These are phyloP conservation scores for Jacaranda copaia DNA, from an alignment of 257 asterid genomes.

Conservation along the genomic window DNA sequence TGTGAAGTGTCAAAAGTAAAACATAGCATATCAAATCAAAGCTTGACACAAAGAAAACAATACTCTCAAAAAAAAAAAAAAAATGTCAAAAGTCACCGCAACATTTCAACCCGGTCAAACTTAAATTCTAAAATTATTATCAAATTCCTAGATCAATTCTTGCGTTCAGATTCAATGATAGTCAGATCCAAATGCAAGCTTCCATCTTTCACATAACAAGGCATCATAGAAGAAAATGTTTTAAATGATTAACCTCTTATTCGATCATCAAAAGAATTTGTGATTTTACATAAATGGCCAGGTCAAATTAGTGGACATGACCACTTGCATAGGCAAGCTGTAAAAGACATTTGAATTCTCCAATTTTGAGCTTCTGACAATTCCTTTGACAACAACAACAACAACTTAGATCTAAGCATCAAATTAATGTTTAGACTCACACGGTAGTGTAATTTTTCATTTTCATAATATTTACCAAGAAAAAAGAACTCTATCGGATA, in stretches of 20 bases:
- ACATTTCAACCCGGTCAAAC: background rate
- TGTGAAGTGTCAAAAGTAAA: too few species aligned
- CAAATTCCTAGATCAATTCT: constrained; percentile 7
- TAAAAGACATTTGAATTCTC: background rate
- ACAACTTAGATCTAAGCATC: too few species aligned
- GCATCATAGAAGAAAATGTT: background rate
- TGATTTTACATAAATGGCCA: constrained; percentile 7
- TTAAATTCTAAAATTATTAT: background rate
- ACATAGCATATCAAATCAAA: too few species aligned
- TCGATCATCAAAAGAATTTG: too few species aligned
- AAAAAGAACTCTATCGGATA: too few species aligned
- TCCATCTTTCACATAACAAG: constrained; percentile 3
- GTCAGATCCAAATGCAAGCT: constrained; percentile 29
- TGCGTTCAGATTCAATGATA: background rate
- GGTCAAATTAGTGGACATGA: constrained; percentile 9
- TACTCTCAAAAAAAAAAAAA: too few species aligned
- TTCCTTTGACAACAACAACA: too few species aligned
- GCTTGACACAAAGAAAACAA: too few species aligned
- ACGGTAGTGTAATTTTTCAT: too few species aligned
- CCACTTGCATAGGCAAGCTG: background rate
- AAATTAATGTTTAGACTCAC: too few species aligned
- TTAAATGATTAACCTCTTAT: background rate
- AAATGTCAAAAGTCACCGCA: background rate
- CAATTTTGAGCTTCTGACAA: background rate
- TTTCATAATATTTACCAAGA: too few species aligned